Base-by-base conservation (phyloP, 371 early-diverging fungal genomes). In the Rhizopus microsporus region DNA sequence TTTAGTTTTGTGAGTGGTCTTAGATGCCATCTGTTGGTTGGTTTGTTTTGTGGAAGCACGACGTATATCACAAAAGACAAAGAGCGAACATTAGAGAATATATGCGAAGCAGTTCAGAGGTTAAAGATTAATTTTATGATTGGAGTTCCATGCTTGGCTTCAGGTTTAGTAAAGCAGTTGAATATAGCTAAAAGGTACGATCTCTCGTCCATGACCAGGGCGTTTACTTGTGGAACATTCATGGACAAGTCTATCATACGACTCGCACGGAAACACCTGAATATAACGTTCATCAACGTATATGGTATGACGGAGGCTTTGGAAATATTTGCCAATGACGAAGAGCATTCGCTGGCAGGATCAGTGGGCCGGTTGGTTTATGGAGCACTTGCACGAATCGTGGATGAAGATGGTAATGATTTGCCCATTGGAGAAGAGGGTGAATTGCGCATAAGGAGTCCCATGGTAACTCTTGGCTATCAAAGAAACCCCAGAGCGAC, bases 151-250 rank as follows among this genome's bases (percentile, higher is more conserved):
- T 43, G 6, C 6, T n/a, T 43, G n/a, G 43, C 43, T 6, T n/a
- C 10, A 7, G 5, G 43, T 6, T 15, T 43, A 6, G 16, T 7
- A 10, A 43, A 15, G 10, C n/a, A 43, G 1, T 5, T 6, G 6
- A 16, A 6, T n/a, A n/a, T 43, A 43, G 16, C 40, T 13, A 74
- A 75, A 31, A 55, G 82, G 12, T 86, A 72, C 62, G 76, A 89
- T 44, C 56, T 90, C 37, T 75, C 83, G 0, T 77, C 81, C 12
- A 62, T 92, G 3, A 39, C 66, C 9, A 55, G 55, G 34, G 57
- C 88, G 4, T 47, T 78, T 23, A 80, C 81, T 32, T 90, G 86
- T 33, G 94, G 91, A 5, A 88, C 93, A 3, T 89, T 90, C 15
- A 68, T 93, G n/a, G 69, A 78, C 17, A 54, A 69, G 17, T 78